Evolutionary conservation across 768 basidiomycete genomes (phyloP), one percentile per base, ranked within the genome.

Genomic region (Pisolithus marmoratus): DNA sequence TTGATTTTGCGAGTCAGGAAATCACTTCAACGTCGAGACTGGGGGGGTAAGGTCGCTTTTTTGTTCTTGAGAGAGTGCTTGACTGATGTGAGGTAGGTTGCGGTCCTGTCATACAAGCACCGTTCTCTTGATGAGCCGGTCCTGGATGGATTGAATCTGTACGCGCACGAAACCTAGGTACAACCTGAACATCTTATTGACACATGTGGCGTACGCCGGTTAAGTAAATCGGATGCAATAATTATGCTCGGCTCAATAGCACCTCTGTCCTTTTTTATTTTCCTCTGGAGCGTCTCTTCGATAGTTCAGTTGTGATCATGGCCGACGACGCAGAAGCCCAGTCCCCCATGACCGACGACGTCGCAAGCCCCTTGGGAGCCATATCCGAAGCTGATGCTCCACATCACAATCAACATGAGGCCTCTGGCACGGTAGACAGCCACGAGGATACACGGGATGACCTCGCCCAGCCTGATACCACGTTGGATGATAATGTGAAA

Each of bases 51-150:
- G 79, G 64, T 8, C 34, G 11, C 37, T 46, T 41, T 31, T 17
- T 58, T 27, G 50, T 48, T 31, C 4, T 31, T n/a, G n/a, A n/a
- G 4, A 43, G 20, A 43, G 7, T 51, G 19, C 12, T 14, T 2
- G 29, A 22, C 49, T 49, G 38, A 42, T 54, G 61, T 15, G 8
- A 20, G 14, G 37, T 54, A 91, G 90, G 77, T 93, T 50, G 80
- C 87, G 14, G 77, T 93, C 20, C 72, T 94, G 23, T 79, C 87
- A 24, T 95, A 96, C 67, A 91, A 92, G 59, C 93, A 94, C 70
- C 74, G 76, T 56, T 82, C 80, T 24, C 73, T 94, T 20, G 77
- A 77, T 20, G 92, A 94, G 68, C 90, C 92, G 7, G 80, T 81
- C 14, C 68, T 91, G 59, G 81, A 86, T 55, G 87, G 80, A 5